These are phyloP conservation scores for Haplosporangium sp. DNA, from an alignment of 371 early-diverging fungal species.

Conservation along the genomic window DNA sequence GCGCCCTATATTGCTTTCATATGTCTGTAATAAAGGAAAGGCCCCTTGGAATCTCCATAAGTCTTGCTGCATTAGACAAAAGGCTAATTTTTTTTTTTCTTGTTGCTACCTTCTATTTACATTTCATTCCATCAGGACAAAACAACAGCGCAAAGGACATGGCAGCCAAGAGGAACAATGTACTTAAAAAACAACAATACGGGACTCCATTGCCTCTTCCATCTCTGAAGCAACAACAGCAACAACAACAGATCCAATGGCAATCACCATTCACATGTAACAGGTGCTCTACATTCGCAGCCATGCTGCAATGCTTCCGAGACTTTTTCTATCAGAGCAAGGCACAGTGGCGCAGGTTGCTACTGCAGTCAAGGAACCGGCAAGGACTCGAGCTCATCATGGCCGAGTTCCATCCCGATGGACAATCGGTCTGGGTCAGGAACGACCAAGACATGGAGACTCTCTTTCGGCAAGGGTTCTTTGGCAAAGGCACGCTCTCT, in stretches of 20 bases:
- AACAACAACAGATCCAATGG: constrained; percentile 1
- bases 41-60: too few relatives aligned
- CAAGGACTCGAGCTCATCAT: constrained; percentile 10
- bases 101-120: too few relatives aligned
- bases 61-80: too few relatives aligned
- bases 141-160: too few relatives aligned
- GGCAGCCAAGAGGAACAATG: constrained; percentile 30
- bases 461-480: constrained; percentile 77
- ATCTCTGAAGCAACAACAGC: constrained; percentile 3
- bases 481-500: constrained; percentile 89
- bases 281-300: not conserved
- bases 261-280: not conserved
- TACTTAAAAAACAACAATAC: constrained; percentile 29
- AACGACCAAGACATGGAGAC: constrained; percentile 36
- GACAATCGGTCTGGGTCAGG: constrained; percentile 59
- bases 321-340: constrained; percentile 4
- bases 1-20: too few relatives aligned
- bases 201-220: constrained; percentile 36
- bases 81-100: too few relatives aligned
- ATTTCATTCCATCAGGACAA: too few relatives aligned
- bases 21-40: too few relatives aligned
- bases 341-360: not conserved
- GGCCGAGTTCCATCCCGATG: constrained; percentile 34
- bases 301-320: not conserved
- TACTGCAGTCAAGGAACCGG: not conserved